Evolutionary conservation across 2,329 filamentous ascomycete genomes (phyloP).

Genomic region (Paramyrothecium roridum): DNA sequence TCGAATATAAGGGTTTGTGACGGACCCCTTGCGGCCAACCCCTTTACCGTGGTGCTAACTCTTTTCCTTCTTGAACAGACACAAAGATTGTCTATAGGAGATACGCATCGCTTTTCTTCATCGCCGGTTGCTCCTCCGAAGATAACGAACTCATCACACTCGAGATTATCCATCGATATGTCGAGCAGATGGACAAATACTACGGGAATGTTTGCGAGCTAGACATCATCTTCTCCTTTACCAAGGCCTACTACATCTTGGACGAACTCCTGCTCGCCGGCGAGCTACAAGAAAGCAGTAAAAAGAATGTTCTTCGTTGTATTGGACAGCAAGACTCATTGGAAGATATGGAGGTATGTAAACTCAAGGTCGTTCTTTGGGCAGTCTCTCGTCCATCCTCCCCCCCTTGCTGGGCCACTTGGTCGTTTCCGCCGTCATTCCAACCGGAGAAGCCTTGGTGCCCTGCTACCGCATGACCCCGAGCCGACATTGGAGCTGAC

Average conservation of each 20-base stretch:
- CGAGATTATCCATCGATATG: slow-evolving; percentile 98
- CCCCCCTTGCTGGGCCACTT: slow-evolving; percentile 7
- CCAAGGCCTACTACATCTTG: slow-evolving; percentile 98
- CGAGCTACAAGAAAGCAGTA: slow-evolving; percentile 98
- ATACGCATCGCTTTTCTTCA: slow-evolving; percentile 99
- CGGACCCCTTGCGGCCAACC: not conserved
- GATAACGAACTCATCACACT: slow-evolving; percentile 98
- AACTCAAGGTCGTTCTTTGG: slow-evolving; percentile 3
- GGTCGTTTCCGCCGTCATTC: not conserved
- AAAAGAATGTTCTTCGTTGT: slow-evolving; percentile 95
- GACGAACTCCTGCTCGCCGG: slow-evolving; percentile 94
- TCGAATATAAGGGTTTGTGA: slow-evolving; percentile 89
- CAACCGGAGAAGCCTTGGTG: not conserved
- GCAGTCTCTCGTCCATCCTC: not conserved
- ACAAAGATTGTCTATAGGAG: slow-evolving; percentile 98
- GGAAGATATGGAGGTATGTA: slow-evolving; percentile 97
- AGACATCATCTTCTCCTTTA: slow-evolving; percentile 99
- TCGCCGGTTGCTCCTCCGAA: slow-evolving; percentile 92
- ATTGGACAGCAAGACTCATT: slow-evolving; percentile 97
- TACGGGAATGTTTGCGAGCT: slow-evolving; percentile 99
- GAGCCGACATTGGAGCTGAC: slow-evolving; percentile 22
- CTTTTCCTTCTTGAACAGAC: slow-evolving; percentile 54
- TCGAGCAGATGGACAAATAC: slow-evolving; percentile 99
- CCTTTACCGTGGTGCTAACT: not conserved
- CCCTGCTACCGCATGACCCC: not conserved